Evolutionary conservation across 345 rosid genomes (phyloP), one percentile per base, ranked within the genome.

Genomic region (Hibiscus trionum): DNA sequence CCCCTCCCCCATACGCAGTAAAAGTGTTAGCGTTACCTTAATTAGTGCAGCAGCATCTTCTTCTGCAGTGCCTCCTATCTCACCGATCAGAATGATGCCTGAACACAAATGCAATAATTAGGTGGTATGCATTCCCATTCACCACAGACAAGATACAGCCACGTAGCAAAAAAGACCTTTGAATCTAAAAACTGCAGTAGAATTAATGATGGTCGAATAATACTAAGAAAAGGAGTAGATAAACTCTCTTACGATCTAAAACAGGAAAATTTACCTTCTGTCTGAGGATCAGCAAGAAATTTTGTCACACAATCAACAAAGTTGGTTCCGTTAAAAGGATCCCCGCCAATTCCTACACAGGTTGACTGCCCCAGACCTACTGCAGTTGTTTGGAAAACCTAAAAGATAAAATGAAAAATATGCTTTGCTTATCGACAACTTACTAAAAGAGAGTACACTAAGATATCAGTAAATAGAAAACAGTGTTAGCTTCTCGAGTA

Each of bases 371-470:
- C 99, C 49, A 95, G 88, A 75, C 99, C 97, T 66, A 95, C 97
- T 47, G 85, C 88, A 68, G 93, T 92, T 76, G 99, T 95, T 92
- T 95, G 97, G 80, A 92, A 95, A 77, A 95, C 99, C 99, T 95
- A 77, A 65, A 11, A 50, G 53, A 66, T 46, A 61, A 24, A 50
- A 62, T 15, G 14, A 60, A 35, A 72, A 53, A n/a, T 69, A 53
- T 21, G 24, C 24, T 21, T 21, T 2, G n/a, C 2, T 59, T 29
- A 46, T 29, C 29, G 3, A 29, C 46, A 72, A 44, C 17, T 6
- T 72, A 62, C 59, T 2, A 16, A 46, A 60, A n/a, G 46, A 15
- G 39, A 46, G 8, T 26, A 60, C 37, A 67, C 2, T 35, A 67
- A n/a, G 7, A 12, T 57, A 68, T 50, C 44, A 29, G 21, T 21